Evolutionary conservation across 2,329 filamentous ascomycete genomes (phyloP).

Genomic region (Verticillium alfalfae): DNA sequence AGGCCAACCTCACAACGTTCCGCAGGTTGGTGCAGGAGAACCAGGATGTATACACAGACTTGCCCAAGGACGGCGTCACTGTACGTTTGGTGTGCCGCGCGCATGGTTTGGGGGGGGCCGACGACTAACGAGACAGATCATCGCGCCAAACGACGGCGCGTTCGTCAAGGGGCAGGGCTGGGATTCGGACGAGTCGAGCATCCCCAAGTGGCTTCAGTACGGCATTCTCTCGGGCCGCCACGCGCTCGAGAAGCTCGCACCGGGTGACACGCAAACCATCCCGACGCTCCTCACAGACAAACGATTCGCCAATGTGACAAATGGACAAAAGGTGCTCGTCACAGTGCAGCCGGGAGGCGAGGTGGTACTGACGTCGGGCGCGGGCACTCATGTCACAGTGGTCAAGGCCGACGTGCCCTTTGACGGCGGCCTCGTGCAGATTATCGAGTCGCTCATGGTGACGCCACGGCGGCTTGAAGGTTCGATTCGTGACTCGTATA

Average conservation of each 20-base stretch:
- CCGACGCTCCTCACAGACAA: slow-evolving; percentile 36
- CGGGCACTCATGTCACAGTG: slow-evolving; percentile 36
- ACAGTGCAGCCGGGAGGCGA: slow-evolving; percentile 33
- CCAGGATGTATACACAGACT: slow-evolving; percentile 34
- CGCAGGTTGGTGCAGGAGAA: slow-evolving; percentile 39
- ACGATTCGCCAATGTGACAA: slow-evolving; percentile 41
- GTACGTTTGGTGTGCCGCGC: slow-evolving; percentile 19
- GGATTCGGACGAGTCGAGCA: slow-evolving; percentile 32
- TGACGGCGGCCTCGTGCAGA: slow-evolving; percentile 43
- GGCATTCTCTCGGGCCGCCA: slow-evolving; percentile 53
- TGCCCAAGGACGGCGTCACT: slow-evolving; percentile 38
- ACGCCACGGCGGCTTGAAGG: slow-evolving; percentile 26
- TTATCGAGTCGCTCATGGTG: slow-evolving; percentile 45
- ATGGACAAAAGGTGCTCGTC: slow-evolving; percentile 42
- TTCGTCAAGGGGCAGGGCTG: slow-evolving; percentile 35
- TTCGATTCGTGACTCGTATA: slow-evolving; percentile 9
- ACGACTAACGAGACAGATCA: slow-evolving; percentile 28
- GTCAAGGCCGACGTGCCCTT: slow-evolving; percentile 38
- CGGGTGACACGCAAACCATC: slow-evolving; percentile 30
- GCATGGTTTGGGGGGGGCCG: neutral
- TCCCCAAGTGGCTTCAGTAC: slow-evolving; percentile 51
- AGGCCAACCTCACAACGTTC: slow-evolving; percentile 37
- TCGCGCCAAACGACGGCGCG: slow-evolving; percentile 52
- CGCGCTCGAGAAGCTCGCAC: slow-evolving; percentile 25
- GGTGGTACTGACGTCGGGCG: slow-evolving; percentile 14